Evolutionary conservation across 257 asterid species (phyloP), one percentile per base, ranked within the genome.

Genomic region (Verbena officinalis): DNA sequence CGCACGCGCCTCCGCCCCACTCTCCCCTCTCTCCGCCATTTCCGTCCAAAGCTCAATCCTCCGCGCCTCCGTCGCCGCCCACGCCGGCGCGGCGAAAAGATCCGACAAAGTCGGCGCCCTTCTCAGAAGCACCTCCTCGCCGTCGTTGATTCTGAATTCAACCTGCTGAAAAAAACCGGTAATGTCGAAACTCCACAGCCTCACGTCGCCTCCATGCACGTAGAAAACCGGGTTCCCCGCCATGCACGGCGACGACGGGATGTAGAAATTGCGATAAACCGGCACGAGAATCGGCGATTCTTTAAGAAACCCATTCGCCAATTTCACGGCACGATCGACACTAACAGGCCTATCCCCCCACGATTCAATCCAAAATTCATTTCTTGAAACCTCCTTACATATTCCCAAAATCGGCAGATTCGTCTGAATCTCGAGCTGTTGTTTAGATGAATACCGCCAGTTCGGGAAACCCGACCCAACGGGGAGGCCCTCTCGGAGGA

Each of bases 181-280:
- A 10, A 90, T 66, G 65, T 93, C 97, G 63, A 83, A 87, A 54
- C 96, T 81, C 94, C 91, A 78, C 17, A 86, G 6, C 71, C 70
- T 73, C 57, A 87, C 79, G 31, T 76, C 89, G 19, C 80, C 84
- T 0, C 87, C 87, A 39, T 79, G 75, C 75, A 88, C 95, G 84
- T 84, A 79, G 53, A 90, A 90, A 10, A 93, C 84, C 4, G 97
- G 99, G 59, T 93, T 93, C 3, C 99, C 99, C 12, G 96, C 90
- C 68, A 78, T 44, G 70, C 75, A 69, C 55, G 97, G 99, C 43
- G 67, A 15, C 39, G 86, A 45, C 8, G 99, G 83, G 7, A 93
- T 77, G 75, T 90, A 90, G 63, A 84, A 90, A 12, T 81, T 21
- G 55, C 81, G 75, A 49, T 73, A 93, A 44, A 93, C 70, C 43